These are phyloP conservation scores for Chrysopogon serrulatus DNA, from an alignment of 176 grass and related monocot genomes.

Conservation along the genomic window DNA sequence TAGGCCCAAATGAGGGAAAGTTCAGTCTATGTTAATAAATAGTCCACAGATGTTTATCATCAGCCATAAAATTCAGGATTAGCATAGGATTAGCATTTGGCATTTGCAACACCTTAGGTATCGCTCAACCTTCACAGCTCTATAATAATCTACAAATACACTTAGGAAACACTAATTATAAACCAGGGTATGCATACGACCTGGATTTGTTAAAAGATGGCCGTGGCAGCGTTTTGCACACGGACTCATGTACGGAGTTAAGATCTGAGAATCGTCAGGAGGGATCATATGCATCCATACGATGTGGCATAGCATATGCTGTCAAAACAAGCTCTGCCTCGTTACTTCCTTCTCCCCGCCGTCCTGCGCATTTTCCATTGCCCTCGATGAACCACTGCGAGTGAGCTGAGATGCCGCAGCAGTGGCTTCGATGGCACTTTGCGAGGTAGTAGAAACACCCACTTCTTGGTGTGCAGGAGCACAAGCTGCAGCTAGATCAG, in stretches of 20 bases:
- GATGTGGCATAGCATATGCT: not conserved
- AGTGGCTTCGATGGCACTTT: constrained; percentile 5
- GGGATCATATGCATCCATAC: not conserved
- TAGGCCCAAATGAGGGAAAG: not conserved
- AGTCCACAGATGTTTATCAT: not conserved
- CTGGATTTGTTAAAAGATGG: not conserved
- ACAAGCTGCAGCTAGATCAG: not conserved
- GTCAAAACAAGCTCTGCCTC: not conserved
- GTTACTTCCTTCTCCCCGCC: constrained; percentile 9
- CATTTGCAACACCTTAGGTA: not conserved
- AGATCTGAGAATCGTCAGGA: not conserved
- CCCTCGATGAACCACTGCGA: constrained; percentile 40
- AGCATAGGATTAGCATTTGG: not conserved
- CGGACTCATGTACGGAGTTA: not conserved
- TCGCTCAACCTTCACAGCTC: not conserved
- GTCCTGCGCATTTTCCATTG: constrained; percentile 39
- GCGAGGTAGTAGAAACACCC: not conserved
- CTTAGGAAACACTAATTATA: not conserved
- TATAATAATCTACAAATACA: not conserved
- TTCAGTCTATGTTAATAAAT: not conserved
- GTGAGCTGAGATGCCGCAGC: constrained; percentile 29
- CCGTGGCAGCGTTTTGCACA: not conserved
- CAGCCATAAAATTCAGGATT: not conserved
- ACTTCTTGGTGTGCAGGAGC: constrained; percentile 26
- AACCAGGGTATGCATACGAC: not conserved